These are phyloP conservation scores for Plectosphaerella sp. DNA, from an alignment of 2,329 filamentous ascomycete genomes.

Conservation along the genomic window DNA sequence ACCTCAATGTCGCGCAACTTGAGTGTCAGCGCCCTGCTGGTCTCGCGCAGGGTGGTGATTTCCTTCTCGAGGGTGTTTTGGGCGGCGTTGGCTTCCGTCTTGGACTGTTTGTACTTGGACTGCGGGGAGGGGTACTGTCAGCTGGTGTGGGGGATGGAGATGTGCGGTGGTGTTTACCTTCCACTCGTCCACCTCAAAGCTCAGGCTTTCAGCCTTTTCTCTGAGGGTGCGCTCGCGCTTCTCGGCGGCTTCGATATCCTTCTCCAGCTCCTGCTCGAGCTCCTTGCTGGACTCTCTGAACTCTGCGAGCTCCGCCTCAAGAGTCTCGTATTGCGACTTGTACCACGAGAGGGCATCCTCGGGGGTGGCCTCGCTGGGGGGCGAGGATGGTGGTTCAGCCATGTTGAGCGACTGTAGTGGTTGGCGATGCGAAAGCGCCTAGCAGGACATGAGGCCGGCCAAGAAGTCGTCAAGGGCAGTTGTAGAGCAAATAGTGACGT, in stretches of 20 bases:
- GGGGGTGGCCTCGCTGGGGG: slow-evolving; percentile 48
- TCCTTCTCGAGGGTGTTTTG: slow-evolving; percentile 91
- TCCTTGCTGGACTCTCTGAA: slow-evolving; percentile 94
- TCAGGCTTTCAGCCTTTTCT: slow-evolving; percentile 79
- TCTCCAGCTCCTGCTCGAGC: slow-evolving; percentile 89
- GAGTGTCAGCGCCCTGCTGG: slow-evolving; percentile 75
- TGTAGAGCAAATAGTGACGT: not conserved
- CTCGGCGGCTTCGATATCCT: slow-evolving; percentile 92
- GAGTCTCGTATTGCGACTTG: slow-evolving; percentile 90
- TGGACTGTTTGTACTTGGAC: slow-evolving; percentile 95
- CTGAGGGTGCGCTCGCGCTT: slow-evolving; percentile 83
- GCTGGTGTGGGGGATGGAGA: not conserved
- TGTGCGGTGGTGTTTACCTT: slow-evolving; percentile 58
- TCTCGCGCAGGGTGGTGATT: slow-evolving; percentile 83
- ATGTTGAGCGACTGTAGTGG: slow-evolving; percentile 27
- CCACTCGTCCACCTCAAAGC: slow-evolving; percentile 96
- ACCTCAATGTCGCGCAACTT: slow-evolving; percentile 93
- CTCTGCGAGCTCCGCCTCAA: slow-evolving; percentile 87
- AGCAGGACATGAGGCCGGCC: no score
- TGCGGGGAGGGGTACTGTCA: slow-evolving; percentile 29
- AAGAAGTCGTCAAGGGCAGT: not conserved
- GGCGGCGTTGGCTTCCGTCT: slow-evolving; percentile 77
- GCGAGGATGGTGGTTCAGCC: slow-evolving; percentile 60
- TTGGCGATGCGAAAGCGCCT: not conserved
- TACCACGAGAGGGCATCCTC: slow-evolving; percentile 89